Base-by-base conservation (phyloP, 2,329 filamentous ascomycete genomes). In the Botrytis aclada region DNA sequence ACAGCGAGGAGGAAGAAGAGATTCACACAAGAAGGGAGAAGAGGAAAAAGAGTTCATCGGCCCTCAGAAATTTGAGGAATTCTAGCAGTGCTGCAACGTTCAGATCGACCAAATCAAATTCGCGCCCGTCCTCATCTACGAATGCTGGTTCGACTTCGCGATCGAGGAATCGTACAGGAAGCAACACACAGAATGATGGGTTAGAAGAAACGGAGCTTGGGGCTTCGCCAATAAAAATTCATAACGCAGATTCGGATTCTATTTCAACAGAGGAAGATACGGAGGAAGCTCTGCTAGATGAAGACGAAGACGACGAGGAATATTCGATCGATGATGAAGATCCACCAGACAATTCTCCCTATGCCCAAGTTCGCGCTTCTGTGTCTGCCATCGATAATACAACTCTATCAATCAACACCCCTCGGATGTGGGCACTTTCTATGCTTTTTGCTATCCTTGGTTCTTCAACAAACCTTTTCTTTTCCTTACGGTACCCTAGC, bases 401-500 rank as follows among this genome's bases (percentile, higher is more conserved):
- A 25, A 86, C 89, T 4, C 83, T 95, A n/a, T 95, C 93, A 14
- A 94, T 96, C 80, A 94, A 93, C 82, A 95, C 93, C 8, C 93
- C 93, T 54, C 92, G 93, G 71, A 96, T 96, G 93, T 96, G 93
- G 93, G 86, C 86, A 45, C 82, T 96, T 29, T 94, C 93, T n/a
- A 86, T 93, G 51, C 80, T 96, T 16, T 96, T 96, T 81, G 91
- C 93, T 14, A 86, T 96, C 54, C 87, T 94, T 56, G 93, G 93
- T 74, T 95, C 93, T 64, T 92, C 92, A 3, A 94, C 92, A 51
- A 96, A 96, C 81, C 84, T 97, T 58, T 96, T 97, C 84, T 97
- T 97, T 84, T 95, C 93, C 51, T 85, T 97, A 80, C 88, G 94
- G 87, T 97, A 96, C 85, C 94, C 94, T 41, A 96, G 93, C 81